Evolutionary conservation across 257 asterid genomes (phyloP).

Genomic region (Plectranthus barbatus): DNA sequence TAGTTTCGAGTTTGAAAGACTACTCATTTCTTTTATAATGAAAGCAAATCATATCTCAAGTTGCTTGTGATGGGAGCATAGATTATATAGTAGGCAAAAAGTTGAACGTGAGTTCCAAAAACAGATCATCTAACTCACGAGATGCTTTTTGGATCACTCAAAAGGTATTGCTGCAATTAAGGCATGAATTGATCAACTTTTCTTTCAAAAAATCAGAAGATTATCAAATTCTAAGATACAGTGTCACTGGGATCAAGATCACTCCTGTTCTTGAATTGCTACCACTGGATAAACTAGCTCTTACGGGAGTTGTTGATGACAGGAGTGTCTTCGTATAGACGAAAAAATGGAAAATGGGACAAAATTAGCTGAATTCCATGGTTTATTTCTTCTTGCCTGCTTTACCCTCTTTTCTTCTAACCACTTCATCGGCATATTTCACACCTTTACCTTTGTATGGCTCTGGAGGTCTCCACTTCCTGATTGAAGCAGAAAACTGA

Average conservation of each 20-base stretch:
- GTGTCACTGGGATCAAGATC: no score
- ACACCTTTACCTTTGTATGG: conserved; percentile 98
- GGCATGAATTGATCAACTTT: background rate
- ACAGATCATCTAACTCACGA: background rate
- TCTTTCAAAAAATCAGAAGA: background rate
- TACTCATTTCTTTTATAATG: no score
- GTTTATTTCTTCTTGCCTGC: conserved; percentile 86
- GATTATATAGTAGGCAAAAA: background rate
- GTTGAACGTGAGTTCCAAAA: background rate
- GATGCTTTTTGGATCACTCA: conserved; percentile 6
- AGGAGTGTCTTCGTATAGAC: conserved; percentile 18
- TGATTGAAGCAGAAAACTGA: conserved; percentile 84
- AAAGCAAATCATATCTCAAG: no score
- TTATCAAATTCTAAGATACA: background rate
- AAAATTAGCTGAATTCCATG: background rate
- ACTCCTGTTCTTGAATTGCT: no score
- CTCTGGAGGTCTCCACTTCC: conserved; percentile 99
- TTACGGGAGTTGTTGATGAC: background rate
- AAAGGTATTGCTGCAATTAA: background rate
- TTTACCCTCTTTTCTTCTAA: conserved; percentile 94
- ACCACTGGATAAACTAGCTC: background rate
- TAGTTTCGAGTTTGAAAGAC: no score
- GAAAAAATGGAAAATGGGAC: conserved; percentile 1
- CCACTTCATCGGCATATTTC: conserved; percentile 83
- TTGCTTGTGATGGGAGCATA: no score